Base-by-base conservation (phyloP, 1,284 basidiomycete species). In the Ustilago hordei region DNA sequence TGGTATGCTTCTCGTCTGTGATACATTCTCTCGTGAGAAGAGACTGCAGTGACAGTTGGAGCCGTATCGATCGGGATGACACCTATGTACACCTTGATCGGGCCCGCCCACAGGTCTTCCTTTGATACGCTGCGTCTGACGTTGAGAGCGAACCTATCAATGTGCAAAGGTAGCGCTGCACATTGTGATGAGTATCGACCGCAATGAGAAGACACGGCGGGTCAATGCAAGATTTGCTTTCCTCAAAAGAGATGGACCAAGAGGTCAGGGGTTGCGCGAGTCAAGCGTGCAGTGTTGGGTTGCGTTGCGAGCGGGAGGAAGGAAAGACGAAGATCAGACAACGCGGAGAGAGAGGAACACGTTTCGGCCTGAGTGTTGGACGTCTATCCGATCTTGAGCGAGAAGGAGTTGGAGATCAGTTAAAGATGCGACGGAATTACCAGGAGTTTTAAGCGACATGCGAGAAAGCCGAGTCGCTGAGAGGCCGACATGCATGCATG, bases 231-330 rank as follows among this genome's bases (percentile, higher is more conserved):
- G 39, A 41, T 41, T 15, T 41, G 39, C 15, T 7, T 15, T 41
- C 7, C 13, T 15, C 39, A 41, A 41, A 41, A 41, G 39, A 41
- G 39, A 17, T 41, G 13, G 17, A 41, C 11, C 7, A 13, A 41
- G 13, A 41, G 15, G 39, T 41, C 11, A 41, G 39, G 39, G 17
- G 39, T n/a, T 12, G 15, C 39, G 55, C 63, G 60, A 60, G 53
- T 43, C 38, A 52, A 64, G 67, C 61, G 67, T 64, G 53, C 67
- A 60, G 36, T 7, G 13, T 39, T 64, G 58, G 61, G 67, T 69
- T 54, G 36, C 8, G 36, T 38, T 38, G 36, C 36, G 36, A 55
- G 35, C 5, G 32, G 9, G 4, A 38, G 1, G 15, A 50, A 32
- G n/a, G 5, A 47, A 28, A 28, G 23, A 28, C 23, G 23, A 28